These are phyloP conservation scores for Buddleja alternifolia DNA, from an alignment of 257 asterid species.

Conservation along the genomic window DNA sequence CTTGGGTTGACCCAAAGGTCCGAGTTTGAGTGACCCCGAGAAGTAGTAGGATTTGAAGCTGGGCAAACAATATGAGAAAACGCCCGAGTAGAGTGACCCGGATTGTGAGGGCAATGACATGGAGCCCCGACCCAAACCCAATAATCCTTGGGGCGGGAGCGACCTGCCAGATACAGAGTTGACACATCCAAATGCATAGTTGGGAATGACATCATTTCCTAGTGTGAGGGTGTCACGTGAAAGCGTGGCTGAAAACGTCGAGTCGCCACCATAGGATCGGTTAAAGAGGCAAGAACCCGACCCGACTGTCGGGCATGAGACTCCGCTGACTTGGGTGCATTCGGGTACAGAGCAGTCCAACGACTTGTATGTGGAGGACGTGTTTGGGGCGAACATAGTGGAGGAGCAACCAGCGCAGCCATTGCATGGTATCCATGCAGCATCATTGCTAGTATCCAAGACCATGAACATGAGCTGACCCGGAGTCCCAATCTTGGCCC, in stretches of 20 bases:
- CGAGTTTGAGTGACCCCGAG: conserved; percentile 89
- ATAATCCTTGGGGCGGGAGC: conserved; percentile 80
- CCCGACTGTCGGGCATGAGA: conserved; percentile 58
- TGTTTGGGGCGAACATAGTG: conserved; percentile 51
- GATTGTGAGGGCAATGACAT: conserved; percentile 76
- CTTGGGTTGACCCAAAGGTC: conserved; percentile 81
- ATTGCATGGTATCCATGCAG: conserved; percentile 89
- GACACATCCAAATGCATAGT: conserved; percentile 82
- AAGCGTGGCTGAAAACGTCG: conserved; percentile 65
- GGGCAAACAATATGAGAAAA: conserved; percentile 82
- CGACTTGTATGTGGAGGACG: conserved; percentile 61
- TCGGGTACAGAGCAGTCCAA: conserved; percentile 72
- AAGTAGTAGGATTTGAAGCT: conserved; percentile 84
- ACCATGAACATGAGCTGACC: conserved; percentile 89
- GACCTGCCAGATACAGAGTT: conserved; percentile 57
- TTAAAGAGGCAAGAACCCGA: conserved; percentile 64
- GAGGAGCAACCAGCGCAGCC: conserved; percentile 80
- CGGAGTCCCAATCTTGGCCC: conserved; percentile 83
- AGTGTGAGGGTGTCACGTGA: conserved; percentile 69
- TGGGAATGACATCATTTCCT: conserved; percentile 56
- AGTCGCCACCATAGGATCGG: conserved; percentile 75
- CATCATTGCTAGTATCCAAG: conserved; percentile 79
- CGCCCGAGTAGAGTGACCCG: conserved; percentile 65
- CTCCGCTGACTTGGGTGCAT: conserved; percentile 67
- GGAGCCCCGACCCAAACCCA: conserved; percentile 90